phyloP scores from a whole-genome alignment of 495 filamentous ascomycete genomes.

The Hypoxylon fuscum region DNA sequence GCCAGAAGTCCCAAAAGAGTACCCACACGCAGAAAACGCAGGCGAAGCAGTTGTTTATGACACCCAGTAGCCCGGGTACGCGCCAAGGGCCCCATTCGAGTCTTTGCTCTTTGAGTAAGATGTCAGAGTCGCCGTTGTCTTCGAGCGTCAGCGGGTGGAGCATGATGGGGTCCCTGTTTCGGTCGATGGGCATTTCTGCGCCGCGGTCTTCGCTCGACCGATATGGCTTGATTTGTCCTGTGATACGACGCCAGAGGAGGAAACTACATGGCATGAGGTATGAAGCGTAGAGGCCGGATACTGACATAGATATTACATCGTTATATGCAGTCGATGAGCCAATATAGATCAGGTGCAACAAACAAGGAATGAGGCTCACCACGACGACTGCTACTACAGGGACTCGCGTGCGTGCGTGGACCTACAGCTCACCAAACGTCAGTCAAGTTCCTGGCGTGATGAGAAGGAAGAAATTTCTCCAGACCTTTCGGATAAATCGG shows the following conservation, averaged over 20 bases:
- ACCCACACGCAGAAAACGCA: conserved; percentile 10
- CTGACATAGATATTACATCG: conserved; percentile 53
- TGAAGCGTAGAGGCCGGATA: conserved; percentile 52
- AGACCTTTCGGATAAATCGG: conserved; percentile 4
- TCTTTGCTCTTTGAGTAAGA: neutral
- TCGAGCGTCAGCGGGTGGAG: neutral
- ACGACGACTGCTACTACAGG: conserved; percentile 61
- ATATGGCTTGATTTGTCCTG: conserved; percentile 19
- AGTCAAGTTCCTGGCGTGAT: neutral
- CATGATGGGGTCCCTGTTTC: neutral
- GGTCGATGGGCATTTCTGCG: neutral
- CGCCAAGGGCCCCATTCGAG: conserved; percentile 23
- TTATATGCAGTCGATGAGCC: conserved; percentile 56
- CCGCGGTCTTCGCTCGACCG: neutral
- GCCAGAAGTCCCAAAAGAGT: conserved; percentile 42
- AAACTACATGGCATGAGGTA: conserved; percentile 56
- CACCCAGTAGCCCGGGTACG: conserved; percentile 8
- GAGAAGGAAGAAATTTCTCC: neutral
- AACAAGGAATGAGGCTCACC: conserved; percentile 46
- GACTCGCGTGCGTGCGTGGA: conserved; percentile 43
- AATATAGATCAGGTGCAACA: conserved; percentile 63
- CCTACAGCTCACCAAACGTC: neutral
- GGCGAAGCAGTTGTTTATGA: conserved; percentile 11
- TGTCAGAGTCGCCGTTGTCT: conserved; percentile 3
- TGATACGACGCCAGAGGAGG: conserved; percentile 48